Evolutionary conservation across 2,329 filamentous ascomycete species (phyloP), one percentile per base, ranked within the genome.

Genomic region (Hypoxylon sp.): DNA sequence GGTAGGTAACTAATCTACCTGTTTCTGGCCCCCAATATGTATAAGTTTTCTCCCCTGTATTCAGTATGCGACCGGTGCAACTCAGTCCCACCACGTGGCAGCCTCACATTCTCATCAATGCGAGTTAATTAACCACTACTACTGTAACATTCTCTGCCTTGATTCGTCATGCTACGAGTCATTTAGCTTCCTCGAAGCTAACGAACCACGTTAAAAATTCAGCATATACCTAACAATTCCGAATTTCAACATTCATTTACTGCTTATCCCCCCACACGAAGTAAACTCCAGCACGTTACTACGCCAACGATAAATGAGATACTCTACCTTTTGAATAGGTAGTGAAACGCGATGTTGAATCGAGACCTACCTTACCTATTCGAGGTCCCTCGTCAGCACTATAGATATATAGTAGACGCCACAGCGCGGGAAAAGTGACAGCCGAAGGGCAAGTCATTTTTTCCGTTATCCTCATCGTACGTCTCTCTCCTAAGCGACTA

Each of bases 31-130:
- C 49, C 41, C 41, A 60, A 52, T 19, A 30, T n/a, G n/a, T n/a
- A n/a, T n/a, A n/a, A n/a, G 11, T 23, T 55, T 50, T 49, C 13
- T 19, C 19, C 23, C 48, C 34, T 43, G 28, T 19, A 36, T 28
- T 50, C 36, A 30, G 21, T 30, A 48, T 28, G 30, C 25, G 36
- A 55, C n/a, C 38, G n/a, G 38, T 41, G n/a, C 38, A 19, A 43
- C 23, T 34, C 45, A 43, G 23, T 50, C 30, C 50, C 11, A 63
- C 59, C 60, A 62, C 60, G 60, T 56, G 51, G 60, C 25, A 57
- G 23, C 23, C 23, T 49, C 17, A 21, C 58, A 50, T 60, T 51
- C 25, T 19, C 19, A 55, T 21, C 21, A 23, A 25, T 51, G 34
- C 45, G 28, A 34, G 45, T 59, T 21, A 59, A 46, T 21, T 17